A percentile compares a stretch with the other conserved stretches of the same genome.
These are phyloP conservation scores for Amphicarpaea edgeworthii DNA, from an alignment of 306 rosid genomes.

Conservation along the genomic window DNA sequence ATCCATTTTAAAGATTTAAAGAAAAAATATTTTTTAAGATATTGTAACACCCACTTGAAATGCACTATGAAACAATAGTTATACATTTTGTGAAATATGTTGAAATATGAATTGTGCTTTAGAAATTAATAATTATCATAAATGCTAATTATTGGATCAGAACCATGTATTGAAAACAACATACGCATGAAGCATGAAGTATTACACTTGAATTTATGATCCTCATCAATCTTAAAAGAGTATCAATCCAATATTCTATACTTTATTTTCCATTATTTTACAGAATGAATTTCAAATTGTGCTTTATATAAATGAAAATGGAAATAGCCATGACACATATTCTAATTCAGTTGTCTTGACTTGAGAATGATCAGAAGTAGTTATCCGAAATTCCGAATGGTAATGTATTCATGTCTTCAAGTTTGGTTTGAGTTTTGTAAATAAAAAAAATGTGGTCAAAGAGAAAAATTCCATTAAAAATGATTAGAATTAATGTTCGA, in stretches of 20 bases:
- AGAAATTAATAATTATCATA: neutral
- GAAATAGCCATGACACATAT: constrained; percentile 16
- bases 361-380: no score
- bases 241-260: neutral
- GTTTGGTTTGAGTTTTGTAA: no score
- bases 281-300: constrained; percentile 21
- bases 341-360: neutral
- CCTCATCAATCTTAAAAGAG: neutral
- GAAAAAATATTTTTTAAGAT: neutral
- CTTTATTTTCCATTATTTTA: neutral
- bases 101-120: neutral
- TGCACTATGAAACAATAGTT: neutral
- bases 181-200: neutral
- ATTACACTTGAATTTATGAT: neutral
- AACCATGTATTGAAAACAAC: neutral
- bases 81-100: neutral
- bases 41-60: neutral
- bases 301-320: constrained; percentile 6
- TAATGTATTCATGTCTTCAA: no score
- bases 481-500: no score
- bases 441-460: no score
- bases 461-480: no score
- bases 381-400: no score
- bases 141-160: constrained; percentile 15
- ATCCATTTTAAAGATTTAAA: neutral